Evolutionary conservation across 305 asterid genomes (phyloP).

Genomic region (Fraxinus platypoda): DNA sequence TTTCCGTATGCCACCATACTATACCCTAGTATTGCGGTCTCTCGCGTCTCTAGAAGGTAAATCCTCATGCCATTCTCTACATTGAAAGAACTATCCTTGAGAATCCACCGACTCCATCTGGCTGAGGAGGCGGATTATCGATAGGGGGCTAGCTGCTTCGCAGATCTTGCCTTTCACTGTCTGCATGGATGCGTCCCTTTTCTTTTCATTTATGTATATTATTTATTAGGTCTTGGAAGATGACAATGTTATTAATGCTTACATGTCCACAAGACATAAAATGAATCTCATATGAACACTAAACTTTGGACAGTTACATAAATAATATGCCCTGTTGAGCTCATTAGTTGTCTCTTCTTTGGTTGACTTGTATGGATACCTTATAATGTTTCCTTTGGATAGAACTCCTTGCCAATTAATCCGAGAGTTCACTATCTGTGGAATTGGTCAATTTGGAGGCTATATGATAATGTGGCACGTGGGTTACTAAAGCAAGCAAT

Average conservation of each 20-base stretch:
- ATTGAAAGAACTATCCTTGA: neutral
- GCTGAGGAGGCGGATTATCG: no score
- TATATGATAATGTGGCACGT: neutral
- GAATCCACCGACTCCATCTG: no score
- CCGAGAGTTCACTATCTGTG: neutral
- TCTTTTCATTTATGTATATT: neutral
- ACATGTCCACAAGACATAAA: neutral
- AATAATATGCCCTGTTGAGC: neutral
- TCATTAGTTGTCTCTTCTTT: neutral
- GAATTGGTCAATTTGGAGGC: neutral
- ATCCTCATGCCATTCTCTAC: slow-evolving; percentile 6
- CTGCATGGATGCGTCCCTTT: neutral
- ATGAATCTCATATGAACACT: neutral
- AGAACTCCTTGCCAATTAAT: neutral
- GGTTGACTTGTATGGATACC: neutral
- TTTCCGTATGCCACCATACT: slow-evolving; percentile 96
- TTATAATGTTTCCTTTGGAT: neutral
- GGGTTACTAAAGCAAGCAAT: neutral
- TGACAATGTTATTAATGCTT: neutral
- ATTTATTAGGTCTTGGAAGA: neutral
- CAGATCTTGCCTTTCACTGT: neutral
- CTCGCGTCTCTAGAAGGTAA: slow-evolving; percentile 96
- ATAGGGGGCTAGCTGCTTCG: no score
- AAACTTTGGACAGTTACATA: neutral
- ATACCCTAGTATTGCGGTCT: slow-evolving; percentile 80